These are phyloP conservation scores for Sphagnum magellanicum DNA, from an alignment of 228 moss, liverwort and hornwort species.

Conservation along the genomic window DNA sequence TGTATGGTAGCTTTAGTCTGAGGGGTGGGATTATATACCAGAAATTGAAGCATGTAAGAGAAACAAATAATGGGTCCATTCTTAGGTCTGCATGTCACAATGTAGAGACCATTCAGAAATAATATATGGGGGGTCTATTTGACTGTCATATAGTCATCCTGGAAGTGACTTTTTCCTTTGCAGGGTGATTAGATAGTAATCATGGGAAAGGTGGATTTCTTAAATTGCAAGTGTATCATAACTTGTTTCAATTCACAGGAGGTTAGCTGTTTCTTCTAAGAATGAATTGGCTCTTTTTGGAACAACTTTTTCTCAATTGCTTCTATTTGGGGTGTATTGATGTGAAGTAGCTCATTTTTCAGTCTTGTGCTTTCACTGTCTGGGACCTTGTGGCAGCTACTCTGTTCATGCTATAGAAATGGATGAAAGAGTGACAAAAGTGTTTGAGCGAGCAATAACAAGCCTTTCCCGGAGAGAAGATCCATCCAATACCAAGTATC, in stretches of 20 bases:
- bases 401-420: slow-evolving; percentile 92
- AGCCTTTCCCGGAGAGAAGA: slow-evolving; percentile 72
- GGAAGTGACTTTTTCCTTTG: too few relatives aligned
- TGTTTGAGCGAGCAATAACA: slow-evolving; percentile 82
- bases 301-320: background rate
- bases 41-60: background rate
- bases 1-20: too few relatives aligned
- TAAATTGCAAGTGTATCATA: too few relatives aligned
- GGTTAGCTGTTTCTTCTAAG: background rate
- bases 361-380: background rate
- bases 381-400: slow-evolving; percentile 41
- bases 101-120: too few relatives aligned
- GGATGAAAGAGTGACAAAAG: slow-evolving; percentile 59
- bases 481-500: slow-evolving; percentile 40
- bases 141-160: too few relatives aligned
- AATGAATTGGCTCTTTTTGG: background rate
- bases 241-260: too few relatives aligned
- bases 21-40: too few relatives aligned
- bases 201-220: too few relatives aligned
- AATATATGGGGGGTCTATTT: too few relatives aligned
- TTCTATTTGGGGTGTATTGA: background rate
- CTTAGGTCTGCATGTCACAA: background rate
- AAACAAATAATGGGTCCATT: background rate
- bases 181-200: too few relatives aligned
- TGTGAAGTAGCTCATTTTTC: background rate